These are phyloP conservation scores for Aureobasidium lini DNA, from an alignment of 2,329 filamentous ascomycete species.

Conservation along the genomic window DNA sequence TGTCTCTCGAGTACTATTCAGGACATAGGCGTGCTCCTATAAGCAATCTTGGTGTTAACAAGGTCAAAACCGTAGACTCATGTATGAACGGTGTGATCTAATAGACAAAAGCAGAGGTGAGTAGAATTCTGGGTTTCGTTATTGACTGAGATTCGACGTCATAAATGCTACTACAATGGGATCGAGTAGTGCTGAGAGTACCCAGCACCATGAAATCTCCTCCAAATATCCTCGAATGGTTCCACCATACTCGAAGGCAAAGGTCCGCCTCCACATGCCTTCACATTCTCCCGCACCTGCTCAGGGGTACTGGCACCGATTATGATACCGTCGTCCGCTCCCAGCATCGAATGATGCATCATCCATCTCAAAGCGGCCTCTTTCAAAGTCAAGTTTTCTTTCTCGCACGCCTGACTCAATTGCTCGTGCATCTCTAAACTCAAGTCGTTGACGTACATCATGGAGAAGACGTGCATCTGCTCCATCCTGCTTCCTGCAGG, in stretches of 20 bases:
- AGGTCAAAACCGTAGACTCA: no score
- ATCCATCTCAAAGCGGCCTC: conserved; percentile 42
- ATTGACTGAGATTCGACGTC: no score
- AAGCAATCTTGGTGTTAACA: no score
- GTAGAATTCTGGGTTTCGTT: no score
- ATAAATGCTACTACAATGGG: no score
- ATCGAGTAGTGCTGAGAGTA: no score
- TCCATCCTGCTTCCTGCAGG: conserved; percentile 21
- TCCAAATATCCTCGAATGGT: neutral
- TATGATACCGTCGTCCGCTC: conserved; percentile 31
- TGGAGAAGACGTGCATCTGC: conserved; percentile 27
- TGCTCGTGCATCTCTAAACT: conserved; percentile 37
- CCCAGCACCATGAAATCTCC: no score
- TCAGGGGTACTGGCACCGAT: conserved; percentile 29
- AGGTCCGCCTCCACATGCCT: neutral
- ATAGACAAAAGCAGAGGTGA: no score
- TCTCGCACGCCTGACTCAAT: conserved; percentile 27
- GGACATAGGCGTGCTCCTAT: no score
- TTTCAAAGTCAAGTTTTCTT: conserved; percentile 33
- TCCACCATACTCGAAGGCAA: neutral
- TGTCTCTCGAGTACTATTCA: neutral
- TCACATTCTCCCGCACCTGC: conserved; percentile 27
- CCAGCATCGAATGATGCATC: conserved; percentile 34
- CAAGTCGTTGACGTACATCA: conserved; percentile 35
- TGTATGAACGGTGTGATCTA: no score